These are phyloP conservation scores for Aspergillus pseudoviridinutans DNA, from an alignment of 2,329 filamentous ascomycete species.

Conservation along the genomic window DNA sequence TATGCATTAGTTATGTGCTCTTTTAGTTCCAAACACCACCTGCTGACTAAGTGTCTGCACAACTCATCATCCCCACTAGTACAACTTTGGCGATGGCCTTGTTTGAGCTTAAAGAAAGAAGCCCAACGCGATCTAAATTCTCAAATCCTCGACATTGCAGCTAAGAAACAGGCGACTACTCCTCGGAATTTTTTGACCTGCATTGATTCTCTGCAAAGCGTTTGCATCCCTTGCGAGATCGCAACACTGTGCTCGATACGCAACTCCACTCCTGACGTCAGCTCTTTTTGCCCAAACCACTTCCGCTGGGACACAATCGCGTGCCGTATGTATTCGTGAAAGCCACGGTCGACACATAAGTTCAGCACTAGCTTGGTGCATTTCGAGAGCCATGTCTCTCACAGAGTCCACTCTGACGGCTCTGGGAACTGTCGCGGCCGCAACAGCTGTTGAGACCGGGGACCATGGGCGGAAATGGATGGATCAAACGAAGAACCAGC, in stretches of 20 bases:
- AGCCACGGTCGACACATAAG: not conserved
- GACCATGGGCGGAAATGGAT: constrained; percentile 21
- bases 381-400: constrained; percentile 26
- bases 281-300: constrained; percentile 13
- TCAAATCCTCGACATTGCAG: not conserved
- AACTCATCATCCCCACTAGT: constrained; percentile 5
- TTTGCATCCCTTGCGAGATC: not conserved
- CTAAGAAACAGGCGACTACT: not conserved
- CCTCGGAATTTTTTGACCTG: not conserved
- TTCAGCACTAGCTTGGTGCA: not conserved
- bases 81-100: constrained; percentile 10
- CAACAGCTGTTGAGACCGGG: constrained; percentile 16
- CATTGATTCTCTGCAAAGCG: not conserved
- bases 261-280: constrained; percentile 23
- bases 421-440: constrained; percentile 19
- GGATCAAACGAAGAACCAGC: constrained; percentile 31
- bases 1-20: not conserved
- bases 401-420: constrained; percentile 24
- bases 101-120: constrained; percentile 6
- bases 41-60: constrained; percentile 15
- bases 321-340: constrained; percentile 15
- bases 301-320: constrained; percentile 1
- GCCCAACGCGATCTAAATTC: constrained; percentile 2
- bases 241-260: constrained; percentile 3
- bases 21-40: too few species aligned